These are phyloP conservation scores for Allium cepa DNA, from an alignment of 106 monocot species.

Conservation along the genomic window DNA sequence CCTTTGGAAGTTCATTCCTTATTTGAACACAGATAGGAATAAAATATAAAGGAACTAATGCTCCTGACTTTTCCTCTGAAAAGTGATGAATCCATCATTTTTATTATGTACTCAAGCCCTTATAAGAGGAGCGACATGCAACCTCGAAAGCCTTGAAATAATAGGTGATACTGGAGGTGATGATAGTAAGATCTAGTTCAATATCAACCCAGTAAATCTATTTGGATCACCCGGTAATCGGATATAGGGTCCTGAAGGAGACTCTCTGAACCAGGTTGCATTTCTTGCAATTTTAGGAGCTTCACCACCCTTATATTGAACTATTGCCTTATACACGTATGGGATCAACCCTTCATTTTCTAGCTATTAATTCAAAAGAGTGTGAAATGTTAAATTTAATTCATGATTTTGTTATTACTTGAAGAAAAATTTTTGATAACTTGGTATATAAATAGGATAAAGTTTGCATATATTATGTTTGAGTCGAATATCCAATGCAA, in stretches of 20 bases:
- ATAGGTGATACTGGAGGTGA: neutral
- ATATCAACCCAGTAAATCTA: neutral
- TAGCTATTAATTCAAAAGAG: neutral
- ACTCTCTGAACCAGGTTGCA: slow-evolving; percentile 24
- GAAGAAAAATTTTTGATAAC: no score
- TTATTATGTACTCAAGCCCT: no score
- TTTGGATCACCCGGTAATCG: slow-evolving; percentile 4
- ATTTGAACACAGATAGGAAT: no score
- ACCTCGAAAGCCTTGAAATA: neutral
- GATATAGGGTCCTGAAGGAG: slow-evolving; percentile 11
- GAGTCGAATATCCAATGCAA: no score
- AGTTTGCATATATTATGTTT: no score
- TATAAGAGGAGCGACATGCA: neutral
- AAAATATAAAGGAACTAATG: no score
- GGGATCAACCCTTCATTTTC: slow-evolving; percentile 55
- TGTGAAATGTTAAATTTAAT: no score
- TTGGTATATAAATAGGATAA: no score
- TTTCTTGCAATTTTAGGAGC: slow-evolving; percentile 1
- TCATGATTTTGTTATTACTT: no score
- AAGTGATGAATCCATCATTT: no score
- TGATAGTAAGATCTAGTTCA: neutral
- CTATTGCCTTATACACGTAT: slow-evolving; percentile 40
- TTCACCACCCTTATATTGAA: slow-evolving; percentile 26
- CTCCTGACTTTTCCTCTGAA: no score
- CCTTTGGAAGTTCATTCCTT: no score